These are phyloP conservation scores for Hypomontagnella monticulosa DNA, from an alignment of 495 filamentous ascomycete genomes.

Conservation along the genomic window DNA sequence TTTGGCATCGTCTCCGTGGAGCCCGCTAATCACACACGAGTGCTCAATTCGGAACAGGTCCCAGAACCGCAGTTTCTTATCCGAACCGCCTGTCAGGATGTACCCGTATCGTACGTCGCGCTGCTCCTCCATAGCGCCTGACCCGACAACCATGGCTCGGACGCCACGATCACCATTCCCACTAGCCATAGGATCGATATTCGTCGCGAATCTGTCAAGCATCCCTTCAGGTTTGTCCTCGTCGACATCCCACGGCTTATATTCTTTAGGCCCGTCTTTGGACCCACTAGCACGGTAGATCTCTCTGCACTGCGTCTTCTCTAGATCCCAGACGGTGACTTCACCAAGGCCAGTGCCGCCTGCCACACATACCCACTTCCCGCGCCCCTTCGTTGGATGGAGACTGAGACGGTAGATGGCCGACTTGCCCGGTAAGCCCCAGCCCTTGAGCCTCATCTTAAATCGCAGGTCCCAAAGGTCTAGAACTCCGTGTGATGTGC, in stretches of 20 bases:
- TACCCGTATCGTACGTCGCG: constrained; percentile 71
- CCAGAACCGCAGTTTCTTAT: constrained; percentile 94
- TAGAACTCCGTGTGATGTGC: constrained; percentile 91
- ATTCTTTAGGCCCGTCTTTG: constrained; percentile 69
- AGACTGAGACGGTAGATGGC: constrained; percentile 82
- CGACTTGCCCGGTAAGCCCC: constrained; percentile 84
- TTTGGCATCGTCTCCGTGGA: constrained; percentile 73
- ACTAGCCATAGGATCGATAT: constrained; percentile 64
- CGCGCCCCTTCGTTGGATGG: constrained; percentile 79
- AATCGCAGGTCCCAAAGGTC: constrained; percentile 98
- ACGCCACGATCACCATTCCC: constrained; percentile 65
- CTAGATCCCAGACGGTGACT: constrained; percentile 94
- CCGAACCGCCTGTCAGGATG: constrained; percentile 85
- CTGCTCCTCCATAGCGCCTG: constrained; percentile 64
- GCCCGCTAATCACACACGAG: constrained; percentile 80
- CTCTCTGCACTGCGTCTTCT: constrained; percentile 88
- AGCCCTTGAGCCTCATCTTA: constrained; percentile 83
- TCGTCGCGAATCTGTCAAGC: constrained; percentile 85
- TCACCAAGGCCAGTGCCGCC: constrained; percentile 92
- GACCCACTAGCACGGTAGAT: constrained; percentile 76
- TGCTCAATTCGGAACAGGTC: constrained; percentile 78
- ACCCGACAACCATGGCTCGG: constrained; percentile 65
- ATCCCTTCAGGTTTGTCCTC: constrained; percentile 89
- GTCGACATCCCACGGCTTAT: constrained; percentile 89
- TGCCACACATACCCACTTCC: constrained; percentile 84